These are phyloP conservation scores for Leishmania gerbilli DNA, from an alignment of 208 protist species.

Conservation along the genomic window DNA sequence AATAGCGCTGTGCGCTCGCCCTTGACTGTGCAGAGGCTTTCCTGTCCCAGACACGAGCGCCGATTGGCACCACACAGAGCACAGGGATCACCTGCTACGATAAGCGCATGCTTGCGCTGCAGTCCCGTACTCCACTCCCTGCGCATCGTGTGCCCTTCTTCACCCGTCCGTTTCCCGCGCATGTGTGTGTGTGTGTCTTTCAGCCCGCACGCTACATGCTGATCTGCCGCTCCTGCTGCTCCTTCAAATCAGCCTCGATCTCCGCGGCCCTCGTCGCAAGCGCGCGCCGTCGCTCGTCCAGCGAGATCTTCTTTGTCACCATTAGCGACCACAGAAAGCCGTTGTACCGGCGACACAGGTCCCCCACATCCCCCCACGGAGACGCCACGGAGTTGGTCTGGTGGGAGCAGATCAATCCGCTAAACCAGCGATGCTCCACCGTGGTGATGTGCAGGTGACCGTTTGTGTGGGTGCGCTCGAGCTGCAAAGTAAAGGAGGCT, in stretches of 20 bases:
- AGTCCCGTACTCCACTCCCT: not conserved
- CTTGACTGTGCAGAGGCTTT: not conserved
- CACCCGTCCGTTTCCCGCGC: too few species aligned
- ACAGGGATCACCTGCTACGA: not conserved
- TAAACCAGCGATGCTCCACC: slow-evolving; percentile 80
- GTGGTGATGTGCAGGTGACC: slow-evolving; percentile 39
- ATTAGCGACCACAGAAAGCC: slow-evolving; percentile 56
- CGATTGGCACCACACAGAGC: not conserved
- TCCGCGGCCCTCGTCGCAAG: slow-evolving; percentile 10
- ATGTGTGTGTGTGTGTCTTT: not conserved
- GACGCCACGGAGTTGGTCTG: slow-evolving; percentile 54
- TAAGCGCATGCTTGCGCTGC: not conserved
- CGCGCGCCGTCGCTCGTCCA: slow-evolving; percentile 27
- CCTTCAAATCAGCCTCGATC: slow-evolving; percentile 23
- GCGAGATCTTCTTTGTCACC: slow-evolving; percentile 42
- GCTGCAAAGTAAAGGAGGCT: slow-evolving; percentile 52
- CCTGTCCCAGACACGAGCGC: not conserved
- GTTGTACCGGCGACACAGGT: slow-evolving; percentile 62
- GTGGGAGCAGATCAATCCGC: slow-evolving; percentile 54
- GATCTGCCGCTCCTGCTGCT: slow-evolving; percentile 34
- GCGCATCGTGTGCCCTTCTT: not conserved
- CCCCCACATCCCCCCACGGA: slow-evolving; percentile 68
- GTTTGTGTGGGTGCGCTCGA: slow-evolving; percentile 27
- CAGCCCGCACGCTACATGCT: slow-evolving; percentile 2
- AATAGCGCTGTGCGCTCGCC: not conserved